Evolutionary conservation across 768 basidiomycete genomes (phyloP).

Genomic region (Russula griseocarnosa): DNA sequence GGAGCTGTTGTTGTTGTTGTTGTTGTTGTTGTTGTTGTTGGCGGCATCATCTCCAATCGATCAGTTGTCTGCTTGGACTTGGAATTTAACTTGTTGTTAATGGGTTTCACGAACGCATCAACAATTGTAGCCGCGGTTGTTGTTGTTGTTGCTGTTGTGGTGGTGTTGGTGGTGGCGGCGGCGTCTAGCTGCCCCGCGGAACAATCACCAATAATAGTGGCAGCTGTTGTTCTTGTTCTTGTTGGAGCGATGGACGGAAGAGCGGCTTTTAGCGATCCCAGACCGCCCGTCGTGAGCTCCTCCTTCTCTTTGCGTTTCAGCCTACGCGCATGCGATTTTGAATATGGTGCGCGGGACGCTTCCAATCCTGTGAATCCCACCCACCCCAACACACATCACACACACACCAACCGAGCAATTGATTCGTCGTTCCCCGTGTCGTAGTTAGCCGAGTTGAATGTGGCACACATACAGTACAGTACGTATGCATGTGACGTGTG

Average conservation of each 20-base stretch:
- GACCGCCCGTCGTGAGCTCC: slow-evolving; percentile 36
- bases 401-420: too few relatives aligned
- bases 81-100: neutral
- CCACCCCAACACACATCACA: too few relatives aligned
- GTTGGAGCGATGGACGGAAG: slow-evolving; percentile 44
- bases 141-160: too few relatives aligned
- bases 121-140: neutral
- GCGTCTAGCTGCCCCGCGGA: slow-evolving; percentile 26
- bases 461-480: too few relatives aligned
- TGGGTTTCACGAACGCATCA: neutral
- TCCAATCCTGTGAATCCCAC: slow-evolving; percentile 55
- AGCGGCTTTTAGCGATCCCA: slow-evolving; percentile 42
- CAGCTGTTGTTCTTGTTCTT: neutral
- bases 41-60: neutral
- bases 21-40: too few relatives aligned
- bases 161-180: neutral
- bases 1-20: slow-evolving; percentile 33
- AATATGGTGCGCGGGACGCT: slow-evolving; percentile 51
- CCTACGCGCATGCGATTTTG: slow-evolving; percentile 68
- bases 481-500: too few relatives aligned
- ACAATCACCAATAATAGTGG: neutral
- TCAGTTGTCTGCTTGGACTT: neutral
- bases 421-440: too few relatives aligned
- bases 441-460: too few relatives aligned
- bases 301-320: slow-evolving; percentile 62